Base-by-base conservation (phyloP, 768 basidiomycete species). In the Suillus occidentalis region DNA sequence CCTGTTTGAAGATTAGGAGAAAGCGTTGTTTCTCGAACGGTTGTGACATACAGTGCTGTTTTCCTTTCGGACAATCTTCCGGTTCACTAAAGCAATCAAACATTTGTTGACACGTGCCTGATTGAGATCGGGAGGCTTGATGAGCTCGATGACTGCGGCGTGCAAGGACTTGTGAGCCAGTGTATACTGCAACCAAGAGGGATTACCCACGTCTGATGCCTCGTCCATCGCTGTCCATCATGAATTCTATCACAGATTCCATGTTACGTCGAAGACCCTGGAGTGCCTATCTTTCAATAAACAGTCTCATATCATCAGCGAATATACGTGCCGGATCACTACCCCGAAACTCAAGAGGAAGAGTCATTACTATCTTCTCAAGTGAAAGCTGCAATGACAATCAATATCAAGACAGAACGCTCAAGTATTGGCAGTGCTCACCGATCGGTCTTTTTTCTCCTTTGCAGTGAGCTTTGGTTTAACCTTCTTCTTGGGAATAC, bases 91-190 rank as follows among this genome's bases (percentile, higher is more conserved):
- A 2, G 94, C 93, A 61, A 98, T 94, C 43, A 98, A 82, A 69
- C 94, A 97, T 74, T 94, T 96, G 76, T 97, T 97, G 49, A 94
- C 95, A 50, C 92, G 84, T 9, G 94, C 91, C 79, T 97, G 95
- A 61, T 89, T 92, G 43, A 97, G 83, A 67, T 94, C 92, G 0
- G 94, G 92, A 2, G 88, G 88, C 49, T 82, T 83, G 69, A 95
- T 84, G 62, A 96, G 82, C 63, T 94, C 91, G 37, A 84, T 77
- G 28, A 96, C 95, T 97, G 70, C 4, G 10, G 70, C 4, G 10
- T 22, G 20, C n/a, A 36, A 39, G 37, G 18, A 37, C 71, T 1
- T 71, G 43, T 34, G 42, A 36, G 45, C 0, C n/a, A 37, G 8
- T 8, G 16, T 4, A 9, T 55, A 53, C 31, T 16, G 2, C 37